Conservation (phyloP, 805 yeast species). For the Cyberlindnera subsufficiens region DNA sequence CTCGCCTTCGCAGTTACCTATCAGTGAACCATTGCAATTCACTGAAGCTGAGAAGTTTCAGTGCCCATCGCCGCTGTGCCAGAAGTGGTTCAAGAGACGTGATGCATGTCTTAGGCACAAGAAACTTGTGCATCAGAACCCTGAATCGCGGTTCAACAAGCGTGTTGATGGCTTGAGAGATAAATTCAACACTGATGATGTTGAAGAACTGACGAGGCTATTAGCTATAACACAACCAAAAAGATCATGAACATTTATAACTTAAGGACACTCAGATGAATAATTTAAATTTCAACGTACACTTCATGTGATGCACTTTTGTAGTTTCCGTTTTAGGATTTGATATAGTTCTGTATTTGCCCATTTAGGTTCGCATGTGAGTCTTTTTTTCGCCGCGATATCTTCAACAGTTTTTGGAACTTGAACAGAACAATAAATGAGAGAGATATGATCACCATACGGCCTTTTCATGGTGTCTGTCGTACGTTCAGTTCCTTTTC, state of each 20-base stretch:
- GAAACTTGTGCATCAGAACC: slow-evolving; percentile 41
- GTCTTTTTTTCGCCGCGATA: too few species aligned
- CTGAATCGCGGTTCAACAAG: slow-evolving; percentile 34
- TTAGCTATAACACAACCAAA: not conserved
- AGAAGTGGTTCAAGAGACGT: slow-evolving; percentile 42
- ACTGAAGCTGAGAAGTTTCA: slow-evolving; percentile 5
- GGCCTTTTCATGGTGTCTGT: too few species aligned
- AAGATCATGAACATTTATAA: not conserved
- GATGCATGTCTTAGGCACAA: slow-evolving; percentile 51
- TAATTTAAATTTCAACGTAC: too few species aligned
- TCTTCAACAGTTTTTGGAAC: too few species aligned
- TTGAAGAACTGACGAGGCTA: slow-evolving; percentile 2
- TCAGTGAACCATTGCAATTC: not conserved
- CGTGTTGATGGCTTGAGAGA: slow-evolving; percentile 13
- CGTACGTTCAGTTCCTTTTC: too few species aligned
- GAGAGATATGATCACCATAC: too few species aligned
- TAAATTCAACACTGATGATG: slow-evolving; percentile 5
- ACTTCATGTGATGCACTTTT: too few species aligned
- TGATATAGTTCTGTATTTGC: too few species aligned
- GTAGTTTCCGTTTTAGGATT: too few species aligned
- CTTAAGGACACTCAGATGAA: too few species aligned
- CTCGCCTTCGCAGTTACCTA: not conserved
- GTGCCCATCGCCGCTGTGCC: slow-evolving; percentile 34
- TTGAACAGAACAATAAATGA: too few species aligned
- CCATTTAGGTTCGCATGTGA: too few species aligned